Conservation (phyloP, 768 basidiomycete species). For the Terana coerulea region DNA sequence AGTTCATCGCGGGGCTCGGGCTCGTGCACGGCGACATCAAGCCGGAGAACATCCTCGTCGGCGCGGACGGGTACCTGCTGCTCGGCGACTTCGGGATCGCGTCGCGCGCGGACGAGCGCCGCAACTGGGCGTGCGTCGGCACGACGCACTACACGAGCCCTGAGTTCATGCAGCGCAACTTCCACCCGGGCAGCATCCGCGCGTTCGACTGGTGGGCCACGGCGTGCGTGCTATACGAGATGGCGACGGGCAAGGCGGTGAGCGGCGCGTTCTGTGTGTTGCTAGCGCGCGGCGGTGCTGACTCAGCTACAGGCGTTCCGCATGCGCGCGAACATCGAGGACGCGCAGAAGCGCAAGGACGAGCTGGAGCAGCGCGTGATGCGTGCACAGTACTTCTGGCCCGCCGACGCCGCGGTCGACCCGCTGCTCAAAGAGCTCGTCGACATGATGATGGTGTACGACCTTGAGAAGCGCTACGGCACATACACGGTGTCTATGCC, state of each 20-base stretch:
- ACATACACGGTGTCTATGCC: constrained; percentile 9
- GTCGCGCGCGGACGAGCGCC: constrained; percentile 18
- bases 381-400: constrained; percentile 36
- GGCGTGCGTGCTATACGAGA: constrained; percentile 50
- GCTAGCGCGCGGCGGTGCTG: background rate
- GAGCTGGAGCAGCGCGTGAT: constrained; percentile 24
- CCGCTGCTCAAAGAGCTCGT: constrained; percentile 41
- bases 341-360: background rate
- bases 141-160: constrained; percentile 49
- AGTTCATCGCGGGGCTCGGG: constrained; percentile 41
- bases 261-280: constrained; percentile 19
- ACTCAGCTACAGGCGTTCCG: constrained; percentile 5
- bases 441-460: constrained; percentile 34
- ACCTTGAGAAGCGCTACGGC: constrained; percentile 32
- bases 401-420: constrained; percentile 32
- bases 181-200: constrained; percentile 13
- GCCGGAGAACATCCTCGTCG: constrained; percentile 54
- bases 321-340: background rate
- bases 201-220: constrained; percentile 55
- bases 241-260: constrained; percentile 38
- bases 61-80: constrained; percentile 50
- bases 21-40: constrained; percentile 56
- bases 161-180: constrained; percentile 28
- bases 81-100: constrained; percentile 48
- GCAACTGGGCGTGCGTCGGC: constrained; percentile 36